Evolutionary conservation across 305 asterid species (phyloP).

Genomic region (Plantago coronopus): DNA sequence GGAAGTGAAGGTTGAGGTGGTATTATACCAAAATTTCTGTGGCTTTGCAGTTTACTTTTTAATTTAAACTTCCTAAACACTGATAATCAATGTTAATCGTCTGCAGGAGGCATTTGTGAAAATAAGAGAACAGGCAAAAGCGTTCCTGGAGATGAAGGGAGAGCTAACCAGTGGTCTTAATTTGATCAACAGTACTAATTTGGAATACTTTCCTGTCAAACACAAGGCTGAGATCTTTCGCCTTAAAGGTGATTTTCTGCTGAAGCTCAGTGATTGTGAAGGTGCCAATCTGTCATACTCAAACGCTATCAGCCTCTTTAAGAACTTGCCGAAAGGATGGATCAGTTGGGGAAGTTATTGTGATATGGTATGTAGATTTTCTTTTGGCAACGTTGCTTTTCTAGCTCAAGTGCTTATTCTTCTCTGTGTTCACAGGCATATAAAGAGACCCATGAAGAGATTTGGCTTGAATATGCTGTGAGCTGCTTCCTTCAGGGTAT

Average conservation of each 20-base stretch:
- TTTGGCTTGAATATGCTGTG: slow-evolving; percentile 94
- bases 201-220: slow-evolving; percentile 91
- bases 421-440: slow-evolving; percentile 57
- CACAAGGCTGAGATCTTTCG: slow-evolving; percentile 97
- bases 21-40: neutral
- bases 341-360: slow-evolving; percentile 99
- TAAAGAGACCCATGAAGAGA: slow-evolving; percentile 87
- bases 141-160: slow-evolving; percentile 97
- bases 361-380: slow-evolving; percentile 69
- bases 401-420: slow-evolving; percentile 21
- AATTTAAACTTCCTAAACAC: neutral
- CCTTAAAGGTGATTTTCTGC: slow-evolving; percentile 88
- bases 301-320: slow-evolving; percentile 81
- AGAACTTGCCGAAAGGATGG: slow-evolving; percentile 99
- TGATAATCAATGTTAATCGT: slow-evolving; percentile 10
- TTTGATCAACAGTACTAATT: slow-evolving; percentile 89
- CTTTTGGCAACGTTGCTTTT: slow-evolving; percentile 15
- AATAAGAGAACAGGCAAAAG: slow-evolving; percentile 98
- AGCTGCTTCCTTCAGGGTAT: slow-evolving; percentile 99
- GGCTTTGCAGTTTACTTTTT: neutral
- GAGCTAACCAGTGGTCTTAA: slow-evolving; percentile 95
- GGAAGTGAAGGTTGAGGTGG: neutral
- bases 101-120: slow-evolving; percentile 98
- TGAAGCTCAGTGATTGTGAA: slow-evolving; percentile 92
- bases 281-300: slow-evolving; percentile 97